A percentile compares a stretch with the other conserved stretches of the same genome.
phyloP scores from a whole-genome alignment of 2,329 filamentous ascomycete genomes.

The Elsinoe fawcettii region DNA sequence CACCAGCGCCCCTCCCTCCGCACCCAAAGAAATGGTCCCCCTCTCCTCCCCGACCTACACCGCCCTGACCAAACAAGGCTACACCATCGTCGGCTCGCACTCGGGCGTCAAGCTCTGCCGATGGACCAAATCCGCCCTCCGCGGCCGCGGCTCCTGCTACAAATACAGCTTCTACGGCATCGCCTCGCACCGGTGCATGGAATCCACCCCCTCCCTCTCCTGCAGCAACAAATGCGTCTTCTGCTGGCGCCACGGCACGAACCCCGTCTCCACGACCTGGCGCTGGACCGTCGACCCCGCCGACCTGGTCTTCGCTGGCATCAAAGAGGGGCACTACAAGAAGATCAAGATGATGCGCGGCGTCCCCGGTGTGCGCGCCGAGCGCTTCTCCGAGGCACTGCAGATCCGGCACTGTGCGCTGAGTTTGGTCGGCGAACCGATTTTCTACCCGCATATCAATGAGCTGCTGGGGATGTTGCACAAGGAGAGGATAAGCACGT shows the following conservation, averaged over 20 bases:
- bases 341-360: constrained; percentile 98
- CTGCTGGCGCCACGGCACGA: constrained; percentile 97
- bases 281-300: constrained; percentile 91
- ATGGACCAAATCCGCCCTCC: constrained; percentile 95
- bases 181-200: constrained; percentile 94
- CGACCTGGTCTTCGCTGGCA: constrained; percentile 79
- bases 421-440: constrained; percentile 90
- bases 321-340: constrained; percentile 86
- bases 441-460: constrained; percentile 97
- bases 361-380: constrained; percentile 83
- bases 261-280: constrained; percentile 94
- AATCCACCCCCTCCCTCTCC: constrained; percentile 88
- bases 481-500: constrained; percentile 78
- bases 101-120: constrained; percentile 96
- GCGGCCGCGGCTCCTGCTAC: constrained; percentile 91
- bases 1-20: constrained; percentile 46
- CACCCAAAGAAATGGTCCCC: constrained; percentile 87
- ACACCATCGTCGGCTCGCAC: constrained; percentile 89
- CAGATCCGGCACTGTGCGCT: constrained; percentile 87
- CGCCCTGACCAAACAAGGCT: constrained; percentile 90
- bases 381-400: constrained; percentile 89
- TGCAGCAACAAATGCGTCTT: constrained; percentile 99
- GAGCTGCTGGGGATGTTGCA: constrained; percentile 80
- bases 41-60: constrained; percentile 80
- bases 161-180: constrained; percentile 98